These are phyloP conservation scores for Dalbergia cochinchinensis DNA, from an alignment of 306 rosid species.

Conservation along the genomic window DNA sequence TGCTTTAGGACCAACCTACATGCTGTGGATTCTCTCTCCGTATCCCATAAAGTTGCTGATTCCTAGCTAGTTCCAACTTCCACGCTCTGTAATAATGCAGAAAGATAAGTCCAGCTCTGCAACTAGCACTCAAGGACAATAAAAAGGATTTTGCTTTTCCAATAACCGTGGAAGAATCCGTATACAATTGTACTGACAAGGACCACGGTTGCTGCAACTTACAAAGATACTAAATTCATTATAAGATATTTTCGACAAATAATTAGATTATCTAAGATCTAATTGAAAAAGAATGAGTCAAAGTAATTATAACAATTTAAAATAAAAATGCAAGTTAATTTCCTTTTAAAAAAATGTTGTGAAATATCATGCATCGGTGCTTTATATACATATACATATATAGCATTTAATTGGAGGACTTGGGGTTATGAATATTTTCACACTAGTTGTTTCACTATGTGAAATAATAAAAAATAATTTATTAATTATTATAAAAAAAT, in stretches of 20 bases:
- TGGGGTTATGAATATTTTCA: background rate
- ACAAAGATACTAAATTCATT: conserved; percentile 4
- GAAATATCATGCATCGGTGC: too few species aligned
- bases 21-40: conserved; percentile 1
- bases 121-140: background rate
- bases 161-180: conserved; percentile 18
- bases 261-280: background rate
- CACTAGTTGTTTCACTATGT: too few species aligned
- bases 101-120: background rate
- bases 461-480: too few species aligned
- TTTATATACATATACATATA: too few species aligned
- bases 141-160: conserved; percentile 17
- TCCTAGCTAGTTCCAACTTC: conserved; percentile 4
- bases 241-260: background rate
- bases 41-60: conserved; percentile 3
- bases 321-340: too few species aligned
- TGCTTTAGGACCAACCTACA: background rate
- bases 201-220: conserved; percentile 31
- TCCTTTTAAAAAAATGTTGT: too few species aligned
- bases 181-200: conserved; percentile 25
- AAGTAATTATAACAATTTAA: too few species aligned
- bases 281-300: background rate
- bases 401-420: background rate
- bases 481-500: too few species aligned
- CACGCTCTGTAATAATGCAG: background rate